Base-by-base conservation (phyloP, 306 rosid species). In the Prunus mume region DNA sequence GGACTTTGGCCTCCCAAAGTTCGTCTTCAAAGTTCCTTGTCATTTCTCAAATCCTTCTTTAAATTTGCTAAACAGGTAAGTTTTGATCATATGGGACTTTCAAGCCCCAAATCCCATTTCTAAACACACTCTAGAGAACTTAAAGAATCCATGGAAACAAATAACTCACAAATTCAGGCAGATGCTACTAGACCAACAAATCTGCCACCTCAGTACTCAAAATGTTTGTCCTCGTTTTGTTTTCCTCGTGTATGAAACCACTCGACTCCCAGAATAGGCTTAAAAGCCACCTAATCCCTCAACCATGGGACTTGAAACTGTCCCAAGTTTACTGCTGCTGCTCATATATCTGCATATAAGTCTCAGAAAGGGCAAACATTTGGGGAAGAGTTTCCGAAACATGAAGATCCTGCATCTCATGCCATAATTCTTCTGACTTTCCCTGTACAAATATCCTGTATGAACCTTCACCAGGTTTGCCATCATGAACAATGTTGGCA, bases 341-440 rank as follows among this genome's bases (percentile, higher is more conserved):
- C 82, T 94, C 97, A 77, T 94, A 94, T 84, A 94, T 92, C 86
- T 94, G 97, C 95, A 92, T 91, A 66, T 89, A 94, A 34, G 98
- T 64, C 91, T 94, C 97, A 14, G 98, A 94, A 46, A 94, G 92
- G 3, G 98, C 98, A 76, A 90, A 96, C 93, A 91, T 86, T 72
- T 94, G 98, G 68, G 98, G 97, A 74, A 90, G 93, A 69, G 96
- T 92, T 84, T 91, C 98, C 32, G 95, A 85, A 56, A 95, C 98
- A 46, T 90, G 97, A 81, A 95, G 83, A 82, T 95, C 96, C 92
- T 95, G 96, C 98, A 91, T 92, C 88, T 89, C 96, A 63, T 92
- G 91, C 96, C 99, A 92, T 83, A 85, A 79, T 79, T 95, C 96
- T 82, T 95, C 96, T 0, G 97, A 92, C 82, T 92, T 95, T 63